Evolutionary conservation across 108 stramenopile genomes (phyloP).

Genomic region (Fragilaria crotonensis): DNA sequence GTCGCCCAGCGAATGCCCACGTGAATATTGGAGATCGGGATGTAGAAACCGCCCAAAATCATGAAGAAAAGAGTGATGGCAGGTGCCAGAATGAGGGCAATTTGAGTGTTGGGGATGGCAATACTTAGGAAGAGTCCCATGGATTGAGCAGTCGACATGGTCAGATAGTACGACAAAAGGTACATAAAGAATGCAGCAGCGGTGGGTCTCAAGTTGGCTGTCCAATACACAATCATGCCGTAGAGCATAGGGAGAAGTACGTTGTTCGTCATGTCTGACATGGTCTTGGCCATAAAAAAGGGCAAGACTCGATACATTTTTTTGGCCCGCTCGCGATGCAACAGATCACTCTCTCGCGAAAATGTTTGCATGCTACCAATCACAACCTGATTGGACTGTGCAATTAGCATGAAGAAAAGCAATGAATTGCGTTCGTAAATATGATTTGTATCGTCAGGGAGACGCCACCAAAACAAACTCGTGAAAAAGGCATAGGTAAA

Average conservation of each 20-base stretch:
- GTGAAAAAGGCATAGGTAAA: conserved; percentile 48
- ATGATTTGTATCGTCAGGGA: conserved; percentile 48
- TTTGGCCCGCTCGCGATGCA: conserved; percentile 68
- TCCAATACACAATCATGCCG: conserved; percentile 55
- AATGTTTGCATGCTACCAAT: conserved; percentile 47
- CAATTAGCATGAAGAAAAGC: conserved; percentile 70
- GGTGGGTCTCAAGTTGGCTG: conserved; percentile 39
- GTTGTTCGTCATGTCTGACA: conserved; percentile 63
- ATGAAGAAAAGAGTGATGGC: conserved; percentile 59
- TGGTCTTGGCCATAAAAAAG: conserved; percentile 66
- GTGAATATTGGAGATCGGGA: conserved; percentile 52
- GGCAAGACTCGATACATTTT: conserved; percentile 77
- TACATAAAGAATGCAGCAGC: conserved; percentile 44
- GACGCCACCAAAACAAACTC: conserved; percentile 49
- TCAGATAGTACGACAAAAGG: conserved; percentile 49
- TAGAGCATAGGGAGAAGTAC: conserved; percentile 49
- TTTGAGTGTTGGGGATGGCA: conserved; percentile 39
- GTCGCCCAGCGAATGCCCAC: conserved; percentile 46
- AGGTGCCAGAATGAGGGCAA: conserved; percentile 60
- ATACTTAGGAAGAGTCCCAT: conserved; percentile 64
- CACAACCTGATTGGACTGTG: conserved; percentile 53
- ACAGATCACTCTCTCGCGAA: conserved; percentile 47
- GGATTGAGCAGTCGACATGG: conserved; percentile 55
- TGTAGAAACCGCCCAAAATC: conserved; percentile 72
- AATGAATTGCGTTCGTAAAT: conserved; percentile 63